Evolutionary conservation across 768 basidiomycete genomes (phyloP).

Genomic region (Cyathus striatus): DNA sequence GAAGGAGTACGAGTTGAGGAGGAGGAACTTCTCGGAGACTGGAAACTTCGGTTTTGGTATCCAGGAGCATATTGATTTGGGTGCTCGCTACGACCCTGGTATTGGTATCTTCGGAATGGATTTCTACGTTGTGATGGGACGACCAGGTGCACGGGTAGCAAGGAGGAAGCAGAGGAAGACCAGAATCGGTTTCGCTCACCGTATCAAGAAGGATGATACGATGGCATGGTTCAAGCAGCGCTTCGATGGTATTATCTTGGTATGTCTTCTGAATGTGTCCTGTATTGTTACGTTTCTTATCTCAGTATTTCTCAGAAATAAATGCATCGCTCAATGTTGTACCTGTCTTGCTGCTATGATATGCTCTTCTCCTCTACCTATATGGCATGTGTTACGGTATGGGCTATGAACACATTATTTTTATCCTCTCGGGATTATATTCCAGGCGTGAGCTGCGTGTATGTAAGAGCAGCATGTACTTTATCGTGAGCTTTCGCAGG

Average conservation of each 20-base stretch:
- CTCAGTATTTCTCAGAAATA: slow-evolving; percentile 24
- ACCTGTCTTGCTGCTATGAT: slow-evolving; percentile 18
- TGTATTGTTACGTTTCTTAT: slow-evolving; percentile 6
- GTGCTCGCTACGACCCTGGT: slow-evolving; percentile 95
- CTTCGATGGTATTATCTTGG: slow-evolving; percentile 96
- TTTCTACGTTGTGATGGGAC: slow-evolving; percentile 97
- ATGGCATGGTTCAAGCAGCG: slow-evolving; percentile 99
- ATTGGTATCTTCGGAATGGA: slow-evolving; percentile 99
- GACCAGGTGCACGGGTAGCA: slow-evolving; percentile 89
- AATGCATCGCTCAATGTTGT: slow-evolving; percentile 11
- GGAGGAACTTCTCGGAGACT: slow-evolving; percentile 96
- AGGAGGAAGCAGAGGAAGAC: slow-evolving; percentile 87
- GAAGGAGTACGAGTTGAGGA: slow-evolving; percentile 98
- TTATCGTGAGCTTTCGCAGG: too few relatives aligned
- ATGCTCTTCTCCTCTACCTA: slow-evolving; percentile 20
- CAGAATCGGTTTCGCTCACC: slow-evolving; percentile 82
- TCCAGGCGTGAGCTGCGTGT: too few relatives aligned
- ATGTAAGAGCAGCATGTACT: too few relatives aligned
- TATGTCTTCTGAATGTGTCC: slow-evolving; percentile 31
- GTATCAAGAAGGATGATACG: slow-evolving; percentile 93
- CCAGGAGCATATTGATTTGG: slow-evolving; percentile 98
- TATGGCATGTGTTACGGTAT: slow-evolving; percentile 26
- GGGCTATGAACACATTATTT: slow-evolving; percentile 17
- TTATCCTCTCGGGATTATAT: slow-evolving; percentile 1
- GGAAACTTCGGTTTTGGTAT: slow-evolving; percentile 99